These are phyloP conservation scores for Kwoniella sp. DNA, from an alignment of 768 basidiomycete genomes.

Conservation along the genomic window DNA sequence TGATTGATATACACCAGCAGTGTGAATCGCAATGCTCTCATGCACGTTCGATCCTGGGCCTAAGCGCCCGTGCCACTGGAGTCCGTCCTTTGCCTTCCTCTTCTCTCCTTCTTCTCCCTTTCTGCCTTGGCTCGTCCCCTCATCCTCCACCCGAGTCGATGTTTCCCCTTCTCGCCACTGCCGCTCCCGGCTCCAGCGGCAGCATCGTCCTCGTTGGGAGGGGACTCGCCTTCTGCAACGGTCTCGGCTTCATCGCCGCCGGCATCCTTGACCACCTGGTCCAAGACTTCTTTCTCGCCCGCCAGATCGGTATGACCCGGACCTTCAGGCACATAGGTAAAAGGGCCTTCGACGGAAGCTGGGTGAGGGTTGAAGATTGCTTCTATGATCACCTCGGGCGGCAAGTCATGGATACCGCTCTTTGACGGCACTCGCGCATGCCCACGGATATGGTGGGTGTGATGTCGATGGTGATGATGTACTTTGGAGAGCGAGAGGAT, in stretches of 20 bases:
- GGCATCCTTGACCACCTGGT: slow-evolving; percentile 19
- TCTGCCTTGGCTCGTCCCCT: slow-evolving; percentile 14
- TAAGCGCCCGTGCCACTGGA: slow-evolving; percentile 7
- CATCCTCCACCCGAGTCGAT: slow-evolving; percentile 17
- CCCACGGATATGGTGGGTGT: background rate
- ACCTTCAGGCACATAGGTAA: slow-evolving; percentile 39
- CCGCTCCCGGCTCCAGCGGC: background rate
- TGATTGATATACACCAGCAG: too few species aligned
- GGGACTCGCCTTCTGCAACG: slow-evolving; percentile 1
- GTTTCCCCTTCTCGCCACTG: slow-evolving; percentile 3
- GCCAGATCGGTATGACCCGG: slow-evolving; percentile 5
- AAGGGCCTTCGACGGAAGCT: slow-evolving; percentile 31
- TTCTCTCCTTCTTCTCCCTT: slow-evolving; percentile 11
- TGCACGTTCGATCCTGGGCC: background rate
- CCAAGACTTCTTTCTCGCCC: slow-evolving; percentile 18
- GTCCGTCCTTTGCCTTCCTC: slow-evolving; percentile 5
- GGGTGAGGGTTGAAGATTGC: slow-evolving; percentile 46
- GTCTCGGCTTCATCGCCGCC: slow-evolving; percentile 1
- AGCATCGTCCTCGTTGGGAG: slow-evolving; percentile 1
- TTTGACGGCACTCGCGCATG: background rate
- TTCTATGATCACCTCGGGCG: slow-evolving; percentile 44
- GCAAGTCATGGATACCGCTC: slow-evolving; percentile 27
- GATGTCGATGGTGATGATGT: slow-evolving; percentile 30
- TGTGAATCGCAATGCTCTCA: background rate
- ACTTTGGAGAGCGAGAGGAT: slow-evolving; percentile 18